A percentile compares a stretch with the other conserved stretches of the same genome.
These are phyloP conservation scores for Friedmanniomyces endolithicus DNA, from an alignment of 495 filamentous ascomycete genomes.

Conservation along the genomic window DNA sequence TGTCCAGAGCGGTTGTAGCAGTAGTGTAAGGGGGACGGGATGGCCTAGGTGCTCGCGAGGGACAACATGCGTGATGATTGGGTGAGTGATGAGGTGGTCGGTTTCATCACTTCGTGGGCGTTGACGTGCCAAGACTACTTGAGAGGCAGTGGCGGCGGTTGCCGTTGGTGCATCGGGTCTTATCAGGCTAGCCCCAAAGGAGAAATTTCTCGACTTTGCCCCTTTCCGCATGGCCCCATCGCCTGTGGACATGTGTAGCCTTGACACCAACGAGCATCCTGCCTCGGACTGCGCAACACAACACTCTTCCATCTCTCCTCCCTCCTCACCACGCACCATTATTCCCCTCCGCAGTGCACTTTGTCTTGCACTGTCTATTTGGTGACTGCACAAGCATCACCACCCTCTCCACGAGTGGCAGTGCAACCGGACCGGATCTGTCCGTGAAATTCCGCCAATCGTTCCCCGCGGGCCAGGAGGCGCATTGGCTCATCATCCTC, in stretches of 20 bases:
- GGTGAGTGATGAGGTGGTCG: neutral
- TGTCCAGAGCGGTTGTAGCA: neutral
- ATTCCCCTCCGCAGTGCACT: too few relatives aligned
- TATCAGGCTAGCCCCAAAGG: too few relatives aligned
- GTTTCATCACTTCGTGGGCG: too few relatives aligned
- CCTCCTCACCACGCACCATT: neutral
- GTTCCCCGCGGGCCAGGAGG: conserved; percentile 1
- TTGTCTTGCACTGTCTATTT: neutral
- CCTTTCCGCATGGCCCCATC: neutral
- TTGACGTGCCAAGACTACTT: too few relatives aligned
- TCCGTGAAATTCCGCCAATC: conserved; percentile 16
- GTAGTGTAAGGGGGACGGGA: neutral
- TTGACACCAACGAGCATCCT: neutral
- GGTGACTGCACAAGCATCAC: neutral
- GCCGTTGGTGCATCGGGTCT: too few relatives aligned
- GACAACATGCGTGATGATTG: neutral
- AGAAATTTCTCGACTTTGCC: neutral
- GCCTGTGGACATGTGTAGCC: neutral
- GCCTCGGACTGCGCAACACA: neutral
- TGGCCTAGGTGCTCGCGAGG: neutral
- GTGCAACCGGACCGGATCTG: neutral
- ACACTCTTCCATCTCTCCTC: neutral
- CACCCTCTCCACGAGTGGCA: neutral
- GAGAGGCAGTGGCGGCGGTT: too few relatives aligned
- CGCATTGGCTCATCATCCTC: conserved; percentile 3